A percentile compares a stretch with the other conserved stretches of the same genome.
Evolutionary conservation across 192 early-diverging fungal species (phyloP).

Genomic region (Phycomyces blakesleeanus): DNA sequence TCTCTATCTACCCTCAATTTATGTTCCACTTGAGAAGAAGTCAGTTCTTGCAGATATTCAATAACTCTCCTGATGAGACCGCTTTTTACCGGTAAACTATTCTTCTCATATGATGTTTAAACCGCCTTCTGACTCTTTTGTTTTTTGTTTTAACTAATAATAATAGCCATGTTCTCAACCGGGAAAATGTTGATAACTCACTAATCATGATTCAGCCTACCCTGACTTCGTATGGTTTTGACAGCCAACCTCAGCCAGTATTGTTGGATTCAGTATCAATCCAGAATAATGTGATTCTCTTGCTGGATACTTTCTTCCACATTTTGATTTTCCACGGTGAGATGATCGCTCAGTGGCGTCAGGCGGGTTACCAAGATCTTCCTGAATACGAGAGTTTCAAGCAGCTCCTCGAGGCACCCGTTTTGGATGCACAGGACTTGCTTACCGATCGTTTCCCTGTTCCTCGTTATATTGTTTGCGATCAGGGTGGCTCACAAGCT

Average conservation of each 20-base stretch:
- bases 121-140: no score
- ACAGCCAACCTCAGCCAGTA: constrained; percentile 84
- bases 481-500: constrained; percentile 95
- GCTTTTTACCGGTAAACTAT: constrained; percentile 81
- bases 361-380: constrained; percentile 93
- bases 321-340: constrained; percentile 98
- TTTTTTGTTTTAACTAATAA: no score
- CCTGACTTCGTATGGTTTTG: constrained; percentile 88
- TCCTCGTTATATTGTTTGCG: constrained; percentile 96
- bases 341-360: constrained; percentile 94
- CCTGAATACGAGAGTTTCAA: constrained; percentile 94
- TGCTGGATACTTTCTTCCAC: constrained; percentile 99
- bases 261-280: constrained; percentile 97
- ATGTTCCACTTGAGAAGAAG: constrained; percentile 98
- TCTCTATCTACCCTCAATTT: constrained; percentile 98
- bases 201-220: constrained; percentile 99
- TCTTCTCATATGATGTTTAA: no score
- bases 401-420: constrained; percentile 86
- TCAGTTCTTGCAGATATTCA: constrained; percentile 98
- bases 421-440: constrained; percentile 86
- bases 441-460: constrained; percentile 95
- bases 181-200: constrained; percentile 95
- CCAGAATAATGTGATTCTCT: constrained; percentile 86
- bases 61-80: constrained; percentile 98
- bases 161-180: constrained; percentile 88